Evolutionary conservation across 2,329 filamentous ascomycete species (phyloP).

Genomic region (Didymella glomerata): DNA sequence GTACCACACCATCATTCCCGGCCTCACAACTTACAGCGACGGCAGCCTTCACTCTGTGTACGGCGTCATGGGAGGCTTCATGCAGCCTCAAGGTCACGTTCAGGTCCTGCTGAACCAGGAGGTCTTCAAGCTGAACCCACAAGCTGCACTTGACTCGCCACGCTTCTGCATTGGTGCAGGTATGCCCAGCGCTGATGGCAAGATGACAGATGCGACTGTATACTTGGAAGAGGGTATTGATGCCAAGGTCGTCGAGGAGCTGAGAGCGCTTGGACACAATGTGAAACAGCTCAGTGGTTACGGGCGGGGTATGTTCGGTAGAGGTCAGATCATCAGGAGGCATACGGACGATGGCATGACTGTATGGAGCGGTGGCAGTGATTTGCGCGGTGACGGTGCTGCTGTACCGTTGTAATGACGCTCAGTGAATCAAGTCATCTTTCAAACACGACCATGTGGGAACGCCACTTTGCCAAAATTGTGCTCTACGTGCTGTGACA

Average conservation of each 20-base stretch:
- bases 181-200: conserved; percentile 67
- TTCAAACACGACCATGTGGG: too few relatives aligned
- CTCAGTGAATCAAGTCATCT: not conserved
- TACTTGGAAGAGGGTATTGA: conserved; percentile 85
- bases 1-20: conserved; percentile 98
- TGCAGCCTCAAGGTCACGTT: conserved; percentile 97
- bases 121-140: conserved; percentile 80
- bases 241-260: conserved; percentile 69
- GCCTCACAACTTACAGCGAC: conserved; percentile 83
- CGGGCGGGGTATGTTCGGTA: conserved; percentile 75
- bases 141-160: conserved; percentile 89
- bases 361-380: conserved; percentile 89
- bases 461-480: too few relatives aligned
- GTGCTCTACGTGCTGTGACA: too few relatives aligned
- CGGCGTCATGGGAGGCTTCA: conserved; percentile 97
- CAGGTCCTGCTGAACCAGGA: conserved; percentile 92
- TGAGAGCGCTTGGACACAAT: conserved; percentile 76
- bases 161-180: conserved; percentile 86
- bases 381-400: conserved; percentile 83
- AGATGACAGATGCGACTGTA: conserved; percentile 69
- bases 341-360: conserved; percentile 76
- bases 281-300: conserved; percentile 73
- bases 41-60: conserved; percentile 83
- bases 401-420: conserved; percentile 59
- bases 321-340: conserved; percentile 85